Conservation (phyloP, 352 stramenopile species). For the Pythium grandisporangium region DNA sequence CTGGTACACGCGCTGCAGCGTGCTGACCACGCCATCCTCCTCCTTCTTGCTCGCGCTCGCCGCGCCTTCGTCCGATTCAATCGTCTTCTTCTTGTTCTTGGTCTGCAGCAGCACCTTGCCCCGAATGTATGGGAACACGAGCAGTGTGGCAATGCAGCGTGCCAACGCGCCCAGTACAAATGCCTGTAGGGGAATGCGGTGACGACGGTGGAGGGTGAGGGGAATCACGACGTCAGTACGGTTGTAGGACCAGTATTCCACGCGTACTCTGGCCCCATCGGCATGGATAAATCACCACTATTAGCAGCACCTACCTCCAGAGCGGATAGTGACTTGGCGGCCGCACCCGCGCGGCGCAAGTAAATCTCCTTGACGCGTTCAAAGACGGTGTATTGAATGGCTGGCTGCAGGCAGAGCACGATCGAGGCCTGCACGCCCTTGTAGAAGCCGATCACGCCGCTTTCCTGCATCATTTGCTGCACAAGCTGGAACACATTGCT, state of each 20-base stretch:
- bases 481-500: conserved; percentile 52
- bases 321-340: conserved; percentile 40
- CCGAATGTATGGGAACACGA: conserved; percentile 95
- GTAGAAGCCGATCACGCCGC: conserved; percentile 67
- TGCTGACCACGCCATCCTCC: conserved; percentile 74
- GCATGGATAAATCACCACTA: not conserved
- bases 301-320: conserved; percentile 36
- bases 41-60: conserved; percentile 15
- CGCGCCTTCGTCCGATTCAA: conserved; percentile 5
- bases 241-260: too few relatives aligned
- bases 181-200: too few relatives aligned
- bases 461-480: conserved; percentile 55
- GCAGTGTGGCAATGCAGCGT: conserved; percentile 90
- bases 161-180: conserved; percentile 93
- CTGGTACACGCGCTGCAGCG: conserved; percentile 63
- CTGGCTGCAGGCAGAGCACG: conserved; percentile 95
- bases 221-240: too few relatives aligned
- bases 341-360: conserved; percentile 48
- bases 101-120: conserved; percentile 93
- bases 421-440: conserved; percentile 88
- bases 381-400: conserved; percentile 97
- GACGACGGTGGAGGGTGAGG: too few relatives aligned
- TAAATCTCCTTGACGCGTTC: conserved; percentile 83
- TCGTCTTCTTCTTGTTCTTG: conserved; percentile 57
- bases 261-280: too few relatives aligned